Evolutionary conservation across 2,329 filamentous ascomycete species (phyloP), one percentile per base, ranked within the genome.

Genomic region (Fusarium camptoceras): DNA sequence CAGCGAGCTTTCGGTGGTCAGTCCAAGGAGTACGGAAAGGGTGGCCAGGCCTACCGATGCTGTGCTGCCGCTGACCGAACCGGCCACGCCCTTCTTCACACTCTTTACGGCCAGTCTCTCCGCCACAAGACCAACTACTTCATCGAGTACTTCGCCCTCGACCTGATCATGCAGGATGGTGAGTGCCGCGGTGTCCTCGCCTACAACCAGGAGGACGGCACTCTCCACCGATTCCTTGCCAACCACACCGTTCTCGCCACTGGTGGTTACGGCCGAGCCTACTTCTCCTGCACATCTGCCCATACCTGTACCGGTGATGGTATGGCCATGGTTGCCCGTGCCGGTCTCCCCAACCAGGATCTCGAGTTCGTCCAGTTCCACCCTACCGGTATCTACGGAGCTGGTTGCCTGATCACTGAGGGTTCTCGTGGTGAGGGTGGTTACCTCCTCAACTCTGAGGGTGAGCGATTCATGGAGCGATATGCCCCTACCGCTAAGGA

Each of bases 331-430:
- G 95, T 98, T 78, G 93, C 95, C 75, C 94, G 96, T 85, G 96
- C 96, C 68, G 96, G 96, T 81, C 91, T 99, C 42, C 95, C 96
- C 77, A 97, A 97, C 88, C 96, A 99, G 86, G 96, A 99, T 91
- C 88, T 98, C 71, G 96, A 99, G 82, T 99, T 99, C 83, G 96
- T 99, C 70, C 95, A 99, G 85, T 99, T 99, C 89, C 95, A 99
- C 83, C 95, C 95, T 59, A 98, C 95, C 73, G 95, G 95, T 89
- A 98, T 99, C 84, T 99, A 99, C 82, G 96, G 96, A 78, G 96
- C 95, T 77, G 95, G 95, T 73, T 97, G 95, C 84, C 86, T 99
- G 87, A 99, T 99, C 79, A 98, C 96, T 15, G 95, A 99, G 85
- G 95, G 95, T 76, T 94, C 95, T 75, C 94, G 96, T 87, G 96